Evolutionary conservation across 2,329 filamentous ascomycete genomes (phyloP).

Genomic region (Colletotrichum musicola): DNA sequence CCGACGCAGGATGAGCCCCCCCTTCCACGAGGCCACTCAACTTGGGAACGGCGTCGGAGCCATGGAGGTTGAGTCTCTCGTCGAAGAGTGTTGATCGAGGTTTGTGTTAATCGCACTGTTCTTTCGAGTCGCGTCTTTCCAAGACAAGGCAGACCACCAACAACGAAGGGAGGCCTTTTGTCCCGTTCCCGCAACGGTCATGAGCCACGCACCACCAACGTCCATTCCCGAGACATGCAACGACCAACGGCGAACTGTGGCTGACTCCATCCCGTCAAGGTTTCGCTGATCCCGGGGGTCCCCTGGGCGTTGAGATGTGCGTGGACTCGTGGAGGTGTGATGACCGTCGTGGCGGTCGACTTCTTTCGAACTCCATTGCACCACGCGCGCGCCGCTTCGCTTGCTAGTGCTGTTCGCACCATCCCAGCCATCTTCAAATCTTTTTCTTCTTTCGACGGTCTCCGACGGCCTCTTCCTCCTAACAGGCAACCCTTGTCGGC

Average conservation of each 20-base stretch:
- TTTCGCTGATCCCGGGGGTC: slow-evolving; percentile 25
- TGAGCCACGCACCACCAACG: slow-evolving; percentile 1
- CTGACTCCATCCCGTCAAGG: slow-evolving; percentile 26
- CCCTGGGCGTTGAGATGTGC: background rate
- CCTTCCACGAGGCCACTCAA: slow-evolving; percentile 11
- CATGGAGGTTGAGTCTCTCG: background rate
- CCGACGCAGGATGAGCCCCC: slow-evolving; percentile 18
- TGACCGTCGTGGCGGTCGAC: slow-evolving; percentile 7
- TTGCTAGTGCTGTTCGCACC: slow-evolving; percentile 4
- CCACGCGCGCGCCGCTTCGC: slow-evolving; percentile 15
- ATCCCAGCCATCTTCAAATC: slow-evolving; percentile 20
- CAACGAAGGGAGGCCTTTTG: slow-evolving; percentile 3
- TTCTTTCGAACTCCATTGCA: background rate
- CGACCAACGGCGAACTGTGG: slow-evolving; percentile 20
- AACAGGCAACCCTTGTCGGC: slow-evolving; percentile 6
- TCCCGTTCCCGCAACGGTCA: slow-evolving; percentile 22
- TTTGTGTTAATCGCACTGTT: background rate
- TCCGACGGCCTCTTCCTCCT: background rate
- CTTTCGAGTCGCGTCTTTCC: background rate
- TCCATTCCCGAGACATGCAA: slow-evolving; percentile 23
- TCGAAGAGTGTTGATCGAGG: background rate
- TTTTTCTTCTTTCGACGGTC: background rate
- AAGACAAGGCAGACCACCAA: background rate
- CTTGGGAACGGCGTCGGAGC: slow-evolving; percentile 9
- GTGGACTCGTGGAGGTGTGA: background rate